Conservation (phyloP, 2,329 filamentous ascomycete genomes). For the Hypoxylon sp. region DNA sequence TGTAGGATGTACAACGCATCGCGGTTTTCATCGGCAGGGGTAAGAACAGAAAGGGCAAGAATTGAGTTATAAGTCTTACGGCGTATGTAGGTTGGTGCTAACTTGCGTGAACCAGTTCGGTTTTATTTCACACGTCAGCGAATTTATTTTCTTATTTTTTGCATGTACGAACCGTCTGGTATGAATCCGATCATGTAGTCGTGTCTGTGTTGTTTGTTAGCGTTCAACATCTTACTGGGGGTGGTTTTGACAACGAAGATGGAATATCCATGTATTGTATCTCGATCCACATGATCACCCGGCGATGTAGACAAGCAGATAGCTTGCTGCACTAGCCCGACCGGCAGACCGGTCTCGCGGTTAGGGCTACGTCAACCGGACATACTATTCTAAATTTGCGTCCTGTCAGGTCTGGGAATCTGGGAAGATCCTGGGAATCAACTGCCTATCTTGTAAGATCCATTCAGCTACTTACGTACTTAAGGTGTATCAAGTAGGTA, state of each 20-base stretch:
- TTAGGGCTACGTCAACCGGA: constrained; percentile 31
- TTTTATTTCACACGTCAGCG: constrained; percentile 13
- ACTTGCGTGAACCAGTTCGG: constrained; percentile 38
- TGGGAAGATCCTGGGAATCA: constrained; percentile 40
- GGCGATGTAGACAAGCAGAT: constrained; percentile 42
- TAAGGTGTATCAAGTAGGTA: constrained; percentile 16
- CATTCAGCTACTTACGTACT: constrained; percentile 24
- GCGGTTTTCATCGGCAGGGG: constrained; percentile 29
- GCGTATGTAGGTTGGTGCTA: constrained; percentile 23
- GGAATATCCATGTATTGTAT: not conserved
- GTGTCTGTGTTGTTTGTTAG: constrained; percentile 1
- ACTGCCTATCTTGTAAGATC: constrained; percentile 26
- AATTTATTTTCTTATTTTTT: constrained; percentile 23
- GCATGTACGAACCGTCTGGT: constrained; percentile 32
- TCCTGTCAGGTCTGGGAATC: constrained; percentile 40
- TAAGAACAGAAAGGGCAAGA: not conserved
- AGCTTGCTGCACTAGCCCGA: constrained; percentile 36
- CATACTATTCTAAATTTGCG: constrained; percentile 40
- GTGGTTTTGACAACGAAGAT: constrained; percentile 1
- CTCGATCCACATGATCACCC: constrained; percentile 41
- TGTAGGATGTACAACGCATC: constrained; percentile 27
- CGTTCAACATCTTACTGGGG: constrained; percentile 1
- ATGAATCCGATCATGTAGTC: constrained; percentile 30
- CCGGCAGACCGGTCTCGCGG: constrained; percentile 35
- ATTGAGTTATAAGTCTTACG: constrained; percentile 9